These are phyloP conservation scores for Rossbeevera mucosa DNA, from an alignment of 768 basidiomycete genomes.

Conservation along the genomic window DNA sequence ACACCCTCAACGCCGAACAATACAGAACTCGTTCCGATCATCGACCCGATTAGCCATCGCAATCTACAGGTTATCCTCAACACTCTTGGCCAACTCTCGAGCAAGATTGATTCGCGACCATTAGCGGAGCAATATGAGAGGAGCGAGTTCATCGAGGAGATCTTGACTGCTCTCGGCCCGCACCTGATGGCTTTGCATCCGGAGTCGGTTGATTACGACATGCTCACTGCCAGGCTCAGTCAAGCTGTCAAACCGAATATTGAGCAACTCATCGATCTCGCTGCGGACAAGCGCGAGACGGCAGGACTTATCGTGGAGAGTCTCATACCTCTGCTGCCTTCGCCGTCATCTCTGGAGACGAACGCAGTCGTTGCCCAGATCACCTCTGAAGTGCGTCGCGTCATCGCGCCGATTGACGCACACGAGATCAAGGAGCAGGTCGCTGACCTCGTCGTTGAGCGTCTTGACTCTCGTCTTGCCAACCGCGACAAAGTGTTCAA, in stretches of 20 bases:
- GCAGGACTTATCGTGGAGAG: slow-evolving; percentile 74
- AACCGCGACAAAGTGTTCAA: slow-evolving; percentile 71
- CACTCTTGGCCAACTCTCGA: slow-evolving; percentile 47
- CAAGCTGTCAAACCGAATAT: slow-evolving; percentile 89
- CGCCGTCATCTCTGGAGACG: slow-evolving; percentile 45
- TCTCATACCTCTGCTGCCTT: slow-evolving; percentile 61
- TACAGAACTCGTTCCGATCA: slow-evolving; percentile 37
- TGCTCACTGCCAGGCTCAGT: slow-evolving; percentile 65
- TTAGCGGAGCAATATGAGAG: slow-evolving; percentile 43
- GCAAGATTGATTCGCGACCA: slow-evolving; percentile 32
- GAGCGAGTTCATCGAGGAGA: slow-evolving; percentile 56
- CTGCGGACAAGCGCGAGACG: slow-evolving; percentile 85
- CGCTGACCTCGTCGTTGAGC: slow-evolving; percentile 82
- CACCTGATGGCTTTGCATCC: slow-evolving; percentile 55
- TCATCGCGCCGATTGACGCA: slow-evolving; percentile 73
- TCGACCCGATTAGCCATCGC: slow-evolving; percentile 57
- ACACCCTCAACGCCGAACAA: slow-evolving; percentile 11
- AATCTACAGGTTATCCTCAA: slow-evolving; percentile 58
- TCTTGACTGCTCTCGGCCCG: slow-evolving; percentile 56
- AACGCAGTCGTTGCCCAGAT: slow-evolving; percentile 56
- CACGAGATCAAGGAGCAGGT: slow-evolving; percentile 89
- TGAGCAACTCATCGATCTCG: slow-evolving; percentile 81
- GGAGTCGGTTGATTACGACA: slow-evolving; percentile 74
- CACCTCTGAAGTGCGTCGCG: slow-evolving; percentile 62
- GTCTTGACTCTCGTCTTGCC: slow-evolving; percentile 74